Percentiles rank a stretch among this genome's conserved stretches.
phyloP scores from a whole-genome alignment of 495 filamentous ascomycete genomes.

The Daldinia decipiens region DNA sequence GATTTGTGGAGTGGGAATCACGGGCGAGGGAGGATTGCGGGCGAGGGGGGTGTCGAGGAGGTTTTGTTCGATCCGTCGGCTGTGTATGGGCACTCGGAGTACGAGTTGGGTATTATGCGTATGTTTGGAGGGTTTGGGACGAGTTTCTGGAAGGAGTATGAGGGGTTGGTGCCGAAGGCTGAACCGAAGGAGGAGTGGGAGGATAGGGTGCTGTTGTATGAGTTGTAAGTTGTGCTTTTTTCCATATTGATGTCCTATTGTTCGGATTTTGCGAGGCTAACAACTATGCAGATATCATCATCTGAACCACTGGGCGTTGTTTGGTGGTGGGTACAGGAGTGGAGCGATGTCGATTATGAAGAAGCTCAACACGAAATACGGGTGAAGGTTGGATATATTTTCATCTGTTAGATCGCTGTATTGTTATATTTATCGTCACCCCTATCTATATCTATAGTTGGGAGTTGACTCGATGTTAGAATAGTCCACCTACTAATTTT shows the following conservation, averaged over 20 bases:
- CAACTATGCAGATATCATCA: slow-evolving; percentile 76
- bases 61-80: slow-evolving; percentile 85
- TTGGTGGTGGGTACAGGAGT: slow-evolving; percentile 77
- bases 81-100: slow-evolving; percentile 88
- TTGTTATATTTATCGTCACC: not conserved
- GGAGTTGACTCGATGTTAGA: not conserved
- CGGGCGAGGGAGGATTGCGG: slow-evolving; percentile 70
- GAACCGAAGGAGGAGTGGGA: slow-evolving; percentile 87
- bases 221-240: slow-evolving; percentile 68
- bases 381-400: slow-evolving; percentile 8
- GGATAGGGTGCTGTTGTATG: slow-evolving; percentile 81
- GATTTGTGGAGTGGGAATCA: slow-evolving; percentile 93
- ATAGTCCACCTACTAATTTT: not conserved
- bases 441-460: not conserved
- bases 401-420: no score
- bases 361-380: slow-evolving; percentile 74
- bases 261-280: not conserved
- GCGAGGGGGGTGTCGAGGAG: slow-evolving; percentile 69
- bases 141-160: slow-evolving; percentile 79
- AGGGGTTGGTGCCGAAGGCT: slow-evolving; percentile 75
- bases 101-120: slow-evolving; percentile 90
- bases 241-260: not conserved
- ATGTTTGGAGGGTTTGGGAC: slow-evolving; percentile 93
- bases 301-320: slow-evolving; percentile 87
- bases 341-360: slow-evolving; percentile 82